phyloP scores from a whole-genome alignment of 2,329 filamentous ascomycete species.

The Phoma sp. region DNA sequence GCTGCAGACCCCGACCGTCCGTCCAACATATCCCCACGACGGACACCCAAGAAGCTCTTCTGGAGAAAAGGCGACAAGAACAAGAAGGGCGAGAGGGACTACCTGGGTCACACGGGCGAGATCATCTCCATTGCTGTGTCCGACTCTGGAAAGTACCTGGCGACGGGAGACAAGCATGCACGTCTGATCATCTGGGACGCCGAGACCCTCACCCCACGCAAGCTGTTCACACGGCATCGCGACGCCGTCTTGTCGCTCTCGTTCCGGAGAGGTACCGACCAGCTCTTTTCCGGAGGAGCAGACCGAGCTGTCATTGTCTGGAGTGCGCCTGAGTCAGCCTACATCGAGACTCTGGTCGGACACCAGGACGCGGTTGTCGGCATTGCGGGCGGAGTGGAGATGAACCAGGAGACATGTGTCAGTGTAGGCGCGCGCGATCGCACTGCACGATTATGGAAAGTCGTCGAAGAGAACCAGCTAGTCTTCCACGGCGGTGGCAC shows the following conservation, averaged over 20 bases:
- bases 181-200: slow-evolving; percentile 90
- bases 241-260: slow-evolving; percentile 84
- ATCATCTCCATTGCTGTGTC: slow-evolving; percentile 88
- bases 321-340: slow-evolving; percentile 89
- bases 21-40: slow-evolving; percentile 59
- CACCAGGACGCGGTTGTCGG: slow-evolving; percentile 91
- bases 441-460: slow-evolving; percentile 93
- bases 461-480: slow-evolving; percentile 91
- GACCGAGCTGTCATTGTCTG: slow-evolving; percentile 96
- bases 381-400: slow-evolving; percentile 63
- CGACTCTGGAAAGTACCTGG: slow-evolving; percentile 87
- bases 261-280: slow-evolving; percentile 85
- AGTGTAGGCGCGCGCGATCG: slow-evolving; percentile 90
- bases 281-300: slow-evolving; percentile 87
- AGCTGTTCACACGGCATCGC: slow-evolving; percentile 89
- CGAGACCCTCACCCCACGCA: slow-evolving; percentile 75
- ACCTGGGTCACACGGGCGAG: slow-evolving; percentile 72
- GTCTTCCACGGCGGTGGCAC: slow-evolving; percentile 86
- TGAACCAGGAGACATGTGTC: slow-evolving; percentile 86
- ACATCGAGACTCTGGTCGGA: slow-evolving; percentile 93
- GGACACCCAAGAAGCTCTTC: slow-evolving; percentile 67
- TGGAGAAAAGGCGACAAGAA: slow-evolving; percentile 67
- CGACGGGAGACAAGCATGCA: slow-evolving; percentile 84
- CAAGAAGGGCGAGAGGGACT: slow-evolving; percentile 68
- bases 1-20: slow-evolving; percentile 27